A percentile compares a stretch with the other conserved stretches of the same genome.
phyloP scores from a whole-genome alignment of 176 grass and related monocot genomes.

The Zea luxurians region DNA sequence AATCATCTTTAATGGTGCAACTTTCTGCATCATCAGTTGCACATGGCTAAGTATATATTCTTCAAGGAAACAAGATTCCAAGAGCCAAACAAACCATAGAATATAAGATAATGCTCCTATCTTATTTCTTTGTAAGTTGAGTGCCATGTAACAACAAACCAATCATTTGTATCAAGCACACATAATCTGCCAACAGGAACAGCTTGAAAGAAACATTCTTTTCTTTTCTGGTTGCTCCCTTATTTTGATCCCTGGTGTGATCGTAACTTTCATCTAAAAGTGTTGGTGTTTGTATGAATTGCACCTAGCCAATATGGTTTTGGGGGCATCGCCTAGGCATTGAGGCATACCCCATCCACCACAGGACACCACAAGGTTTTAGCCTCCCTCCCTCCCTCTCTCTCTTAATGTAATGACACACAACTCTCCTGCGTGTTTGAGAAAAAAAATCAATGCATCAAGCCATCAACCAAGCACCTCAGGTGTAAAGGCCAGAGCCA shows the following conservation, averaged over 20 bases:
- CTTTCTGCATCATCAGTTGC: slow-evolving; percentile 29
- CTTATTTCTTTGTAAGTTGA: slow-evolving; percentile 1
- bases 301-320: background rate
- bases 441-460: background rate
- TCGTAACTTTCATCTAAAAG: background rate
- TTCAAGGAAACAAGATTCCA: slow-evolving; percentile 21
- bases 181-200: background rate
- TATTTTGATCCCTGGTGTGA: background rate
- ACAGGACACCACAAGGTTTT: background rate
- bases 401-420: background rate
- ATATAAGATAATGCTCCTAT: background rate
- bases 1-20: slow-evolving; percentile 4
- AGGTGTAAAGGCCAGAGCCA: slow-evolving; percentile 1
- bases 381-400: background rate
- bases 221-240: background rate
- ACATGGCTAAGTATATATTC: slow-evolving; percentile 16
- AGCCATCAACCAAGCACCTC: background rate
- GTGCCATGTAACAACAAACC: background rate
- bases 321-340: background rate
- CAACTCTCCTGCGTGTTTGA: background rate
- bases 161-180: slow-evolving; percentile 19
- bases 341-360: background rate
- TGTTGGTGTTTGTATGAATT: background rate
- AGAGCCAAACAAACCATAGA: slow-evolving; percentile 19
- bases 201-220: slow-evolving; percentile 9